phyloP scores from a whole-genome alignment of 2,329 filamentous ascomycete genomes.

The Hymenoscyphus albidus region DNA sequence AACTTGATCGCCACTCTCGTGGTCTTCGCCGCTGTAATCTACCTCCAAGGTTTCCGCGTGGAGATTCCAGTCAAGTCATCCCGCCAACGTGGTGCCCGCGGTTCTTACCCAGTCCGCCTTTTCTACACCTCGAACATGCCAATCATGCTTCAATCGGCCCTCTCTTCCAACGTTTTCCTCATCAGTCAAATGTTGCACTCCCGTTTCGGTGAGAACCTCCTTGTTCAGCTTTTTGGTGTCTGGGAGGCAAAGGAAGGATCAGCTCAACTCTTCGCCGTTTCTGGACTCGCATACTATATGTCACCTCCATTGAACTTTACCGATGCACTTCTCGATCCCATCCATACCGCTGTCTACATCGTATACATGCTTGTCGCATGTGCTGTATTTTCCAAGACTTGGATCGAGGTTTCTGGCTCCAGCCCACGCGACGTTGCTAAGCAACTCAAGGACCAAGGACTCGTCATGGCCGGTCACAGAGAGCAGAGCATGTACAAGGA shows the following conservation, averaged over 20 bases:
- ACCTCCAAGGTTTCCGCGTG: conserved; percentile 98
- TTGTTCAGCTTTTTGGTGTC: conserved; percentile 94
- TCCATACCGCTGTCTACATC: conserved; percentile 94
- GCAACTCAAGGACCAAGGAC: conserved; percentile 98
- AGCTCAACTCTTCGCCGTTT: conserved; percentile 88
- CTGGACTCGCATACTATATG: conserved; percentile 99
- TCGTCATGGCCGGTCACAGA: conserved; percentile 98
- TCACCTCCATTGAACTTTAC: conserved; percentile 96
- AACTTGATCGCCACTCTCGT: conserved; percentile 90
- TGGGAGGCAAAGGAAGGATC: conserved; percentile 98
- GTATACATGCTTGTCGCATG: conserved; percentile 97
- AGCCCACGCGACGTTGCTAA: conserved; percentile 97
- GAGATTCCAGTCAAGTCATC: conserved; percentile 99
- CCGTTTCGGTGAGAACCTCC: conserved; percentile 97
- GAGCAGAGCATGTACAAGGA: conserved; percentile 99
- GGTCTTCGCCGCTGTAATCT: conserved; percentile 97
- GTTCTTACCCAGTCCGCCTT: conserved; percentile 95
- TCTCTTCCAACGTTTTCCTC: conserved; percentile 98
- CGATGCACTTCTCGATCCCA: conserved; percentile 92
- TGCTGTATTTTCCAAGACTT: conserved; percentile 99
- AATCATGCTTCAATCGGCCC: conserved; percentile 98
- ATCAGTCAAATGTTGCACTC: conserved; percentile 99
- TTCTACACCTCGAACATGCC: conserved; percentile 99
- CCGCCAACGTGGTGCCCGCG: conserved; percentile 96
- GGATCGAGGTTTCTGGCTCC: conserved; percentile 98